Evolutionary conservation across 306 rosid genomes (phyloP), one percentile per base, ranked within the genome.

Genomic region (Pterocarpus santalinus): DNA sequence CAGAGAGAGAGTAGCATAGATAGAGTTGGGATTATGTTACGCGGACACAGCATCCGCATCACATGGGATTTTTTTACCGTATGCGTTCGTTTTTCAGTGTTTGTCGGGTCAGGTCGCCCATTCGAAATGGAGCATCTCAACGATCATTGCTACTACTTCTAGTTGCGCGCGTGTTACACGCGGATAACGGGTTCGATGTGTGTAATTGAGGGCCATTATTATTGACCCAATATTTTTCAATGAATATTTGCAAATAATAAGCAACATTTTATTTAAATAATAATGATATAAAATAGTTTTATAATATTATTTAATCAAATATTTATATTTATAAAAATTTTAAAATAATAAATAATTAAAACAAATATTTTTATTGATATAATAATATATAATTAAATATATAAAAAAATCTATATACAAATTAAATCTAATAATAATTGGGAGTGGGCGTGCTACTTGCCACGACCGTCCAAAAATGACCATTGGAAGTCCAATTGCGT

Each of bases 391-490:
- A 46, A 49, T 49, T 49, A 6, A 43, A 43, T 49, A 10, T 49
- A 5, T 52, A 12, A 4, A 5, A 12, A 4, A 3, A 52, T 4
- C 3, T 4, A 16, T 15, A 15, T 53, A 2, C 5, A 12, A 5
- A 15, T 52, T 53, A 53, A 53, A 15, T 15, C 2, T 22, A 22
- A 22, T 22, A 22, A 46, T 46, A 5, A 55, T 55, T 55, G 61
- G 61, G 79, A 17, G 33, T 72, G 82, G 81, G 72, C 38, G 39
- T 3, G 79, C 79, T 61, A 78, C 60, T 78, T 49, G 3, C 39
- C 43, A 32, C 34, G 63, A 72, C 80, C 43, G 70, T 79, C 90
- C 82, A 89, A 84, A 77, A 43, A 11, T 12, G 65, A 52, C 1
- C 49, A 75, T 34, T 39, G 62, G 47, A 68, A 73, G 66, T 44